Evolutionary conservation across 1,139 yeast species (phyloP).

Genomic region (Kodamaea arcana): DNA sequence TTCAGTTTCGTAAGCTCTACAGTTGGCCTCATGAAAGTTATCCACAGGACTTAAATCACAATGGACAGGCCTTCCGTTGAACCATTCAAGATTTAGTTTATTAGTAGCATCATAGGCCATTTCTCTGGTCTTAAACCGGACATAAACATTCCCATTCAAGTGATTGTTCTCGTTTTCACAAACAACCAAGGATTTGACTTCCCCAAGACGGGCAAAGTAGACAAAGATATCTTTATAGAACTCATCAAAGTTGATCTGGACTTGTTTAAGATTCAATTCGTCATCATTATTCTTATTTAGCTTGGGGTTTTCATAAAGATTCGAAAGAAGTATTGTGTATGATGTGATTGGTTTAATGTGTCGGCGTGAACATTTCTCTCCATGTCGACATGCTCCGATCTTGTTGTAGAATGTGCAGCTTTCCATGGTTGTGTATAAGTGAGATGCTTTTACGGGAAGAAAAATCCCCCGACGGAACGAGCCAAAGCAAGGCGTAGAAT

Average conservation of each 20-base stretch:
- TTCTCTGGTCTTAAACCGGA: slow-evolving; percentile 50
- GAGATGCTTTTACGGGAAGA: too few relatives aligned
- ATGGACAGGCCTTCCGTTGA: slow-evolving; percentile 71
- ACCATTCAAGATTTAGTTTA: slow-evolving; percentile 77
- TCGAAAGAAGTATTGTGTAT: slow-evolving; percentile 61
- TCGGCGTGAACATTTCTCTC: slow-evolving; percentile 77
- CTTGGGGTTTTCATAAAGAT: slow-evolving; percentile 67
- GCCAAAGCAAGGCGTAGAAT: too few relatives aligned
- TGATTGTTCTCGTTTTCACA: slow-evolving; percentile 83
- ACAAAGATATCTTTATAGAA: slow-evolving; percentile 72
- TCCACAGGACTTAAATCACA: slow-evolving; percentile 78
- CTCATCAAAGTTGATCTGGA: slow-evolving; percentile 53
- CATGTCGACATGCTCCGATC: slow-evolving; percentile 93
- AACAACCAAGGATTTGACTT: slow-evolving; percentile 61
- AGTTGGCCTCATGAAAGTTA: slow-evolving; percentile 68
- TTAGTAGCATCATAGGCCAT: slow-evolving; percentile 62
- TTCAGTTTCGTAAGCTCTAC: slow-evolving; percentile 61
- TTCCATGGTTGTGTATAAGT: background rate
- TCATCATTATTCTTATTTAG: slow-evolving; percentile 29
- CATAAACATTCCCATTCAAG: slow-evolving; percentile 80
- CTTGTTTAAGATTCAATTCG: slow-evolving; percentile 32
- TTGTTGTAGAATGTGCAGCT: slow-evolving; percentile 62
- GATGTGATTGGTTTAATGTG: slow-evolving; percentile 73
- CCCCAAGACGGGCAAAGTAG: slow-evolving; percentile 64
- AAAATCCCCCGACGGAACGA: too few relatives aligned